Conservation (phyloP, 768 basidiomycete genomes). For the Suillus sp. region DNA sequence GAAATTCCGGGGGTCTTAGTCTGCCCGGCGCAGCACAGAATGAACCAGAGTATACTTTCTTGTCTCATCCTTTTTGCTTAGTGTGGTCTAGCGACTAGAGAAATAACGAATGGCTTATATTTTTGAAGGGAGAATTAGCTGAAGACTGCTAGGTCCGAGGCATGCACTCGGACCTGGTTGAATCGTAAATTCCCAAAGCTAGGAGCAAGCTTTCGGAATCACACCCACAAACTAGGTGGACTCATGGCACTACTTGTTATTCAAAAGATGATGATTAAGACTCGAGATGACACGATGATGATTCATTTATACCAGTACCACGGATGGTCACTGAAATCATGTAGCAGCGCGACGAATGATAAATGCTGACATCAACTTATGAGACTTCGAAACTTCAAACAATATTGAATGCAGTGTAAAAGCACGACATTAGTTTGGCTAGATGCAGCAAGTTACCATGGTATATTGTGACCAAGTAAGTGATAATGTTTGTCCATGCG, state of each 20-base stretch:
- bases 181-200: not conserved
- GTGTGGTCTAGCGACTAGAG: not conserved
- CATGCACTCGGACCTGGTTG: not conserved
- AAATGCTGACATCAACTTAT: not conserved
- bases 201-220: not conserved
- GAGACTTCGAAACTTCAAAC: not conserved
- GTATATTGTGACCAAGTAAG: not conserved
- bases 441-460: not conserved
- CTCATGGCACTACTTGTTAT: not conserved
- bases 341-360: not conserved
- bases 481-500: not conserved
- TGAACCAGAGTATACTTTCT: not conserved
- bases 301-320: not conserved
- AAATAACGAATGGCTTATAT: not conserved
- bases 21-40: not conserved
- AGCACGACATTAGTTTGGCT: not conserved
- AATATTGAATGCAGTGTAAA: not conserved
- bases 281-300: not conserved
- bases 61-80: not conserved
- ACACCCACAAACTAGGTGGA: not conserved
- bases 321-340: not conserved
- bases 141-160: not conserved
- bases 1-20: too few species aligned
- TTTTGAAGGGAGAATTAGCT: not conserved
- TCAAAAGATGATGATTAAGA: not conserved